A percentile compares a stretch with the other conserved stretches of the same genome.
Evolutionary conservation across 1,284 basidiomycete genomes (phyloP).

Genomic region (Papiliotrema fonsecae): DNA sequence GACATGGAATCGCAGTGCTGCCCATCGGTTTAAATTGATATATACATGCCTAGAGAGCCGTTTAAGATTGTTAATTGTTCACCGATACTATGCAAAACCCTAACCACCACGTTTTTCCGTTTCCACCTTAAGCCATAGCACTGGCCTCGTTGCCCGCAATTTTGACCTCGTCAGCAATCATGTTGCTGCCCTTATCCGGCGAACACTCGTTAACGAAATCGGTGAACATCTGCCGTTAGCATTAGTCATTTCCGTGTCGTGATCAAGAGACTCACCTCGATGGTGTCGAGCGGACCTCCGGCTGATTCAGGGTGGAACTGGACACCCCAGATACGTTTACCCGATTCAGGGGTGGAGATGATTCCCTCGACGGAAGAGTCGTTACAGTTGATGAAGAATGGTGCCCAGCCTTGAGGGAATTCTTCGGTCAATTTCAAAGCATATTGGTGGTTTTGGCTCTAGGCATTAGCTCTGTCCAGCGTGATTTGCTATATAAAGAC

Average conservation of each 20-base stretch:
- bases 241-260: background rate
- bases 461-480: background rate
- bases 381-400: constrained; percentile 97
- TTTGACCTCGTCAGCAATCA: constrained; percentile 34
- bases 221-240: constrained; percentile 69
- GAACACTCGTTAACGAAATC: constrained; percentile 80
- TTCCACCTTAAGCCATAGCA: background rate
- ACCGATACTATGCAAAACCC: background rate
- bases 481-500: too few species aligned
- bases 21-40: too few species aligned
- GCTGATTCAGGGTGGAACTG: constrained; percentile 96
- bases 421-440: constrained; percentile 86
- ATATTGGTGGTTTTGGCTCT: constrained; percentile 83
- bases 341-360: constrained; percentile 80
- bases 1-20: too few species aligned
- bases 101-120: background rate
- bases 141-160: constrained; percentile 21
- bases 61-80: too few species aligned
- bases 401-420: constrained; percentile 92
- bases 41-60: too few species aligned
- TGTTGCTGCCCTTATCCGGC: constrained; percentile 14
- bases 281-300: constrained; percentile 87
- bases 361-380: constrained; percentile 95
- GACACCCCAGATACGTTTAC: constrained; percentile 88
- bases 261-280: constrained; percentile 59